A percentile compares a stretch with the other conserved stretches of the same genome.
These are phyloP conservation scores for Puccinia polysora DNA, from an alignment of 1,284 basidiomycete species.

Conservation along the genomic window DNA sequence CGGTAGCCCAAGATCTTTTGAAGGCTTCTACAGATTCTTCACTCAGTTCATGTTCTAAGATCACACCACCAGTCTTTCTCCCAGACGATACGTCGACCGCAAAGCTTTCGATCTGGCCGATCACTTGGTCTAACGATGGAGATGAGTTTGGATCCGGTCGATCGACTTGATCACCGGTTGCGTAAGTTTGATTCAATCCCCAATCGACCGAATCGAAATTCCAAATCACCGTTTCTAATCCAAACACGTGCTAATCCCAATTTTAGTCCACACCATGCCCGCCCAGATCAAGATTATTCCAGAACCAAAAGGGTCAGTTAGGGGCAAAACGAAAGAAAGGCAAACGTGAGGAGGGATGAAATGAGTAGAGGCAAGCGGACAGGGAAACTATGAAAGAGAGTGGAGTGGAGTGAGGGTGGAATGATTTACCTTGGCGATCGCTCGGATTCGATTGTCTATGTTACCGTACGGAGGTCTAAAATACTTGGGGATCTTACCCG, in stretches of 20 bases:
- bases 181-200: conserved; percentile 37
- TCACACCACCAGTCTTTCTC: not conserved
- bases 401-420: not conserved
- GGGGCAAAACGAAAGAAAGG: not conserved
- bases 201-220: conserved; percentile 42
- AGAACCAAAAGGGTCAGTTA: not conserved
- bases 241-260: conserved; percentile 33
- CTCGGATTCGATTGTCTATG: conserved; percentile 41
- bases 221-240: conserved; percentile 39
- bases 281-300: not conserved
- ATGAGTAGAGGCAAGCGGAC: not conserved
- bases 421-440: conserved; percentile 28
- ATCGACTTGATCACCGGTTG: conserved; percentile 37
- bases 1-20: not conserved
- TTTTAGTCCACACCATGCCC: not conserved
- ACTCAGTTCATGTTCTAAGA: conserved; percentile 40
- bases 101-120: not conserved
- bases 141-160: not conserved
- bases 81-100: not conserved
- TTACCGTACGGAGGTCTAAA: conserved; percentile 40
- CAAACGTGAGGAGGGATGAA: not conserved
- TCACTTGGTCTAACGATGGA: not conserved
- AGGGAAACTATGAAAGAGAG: not conserved
- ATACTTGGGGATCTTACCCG: conserved; percentile 32
- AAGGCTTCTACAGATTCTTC: conserved; percentile 33